A percentile compares a stretch with the other conserved stretches of the same genome.
These are phyloP conservation scores for Conticribra guillardii DNA, from an alignment of 108 stramenopile species.

Conservation along the genomic window DNA sequence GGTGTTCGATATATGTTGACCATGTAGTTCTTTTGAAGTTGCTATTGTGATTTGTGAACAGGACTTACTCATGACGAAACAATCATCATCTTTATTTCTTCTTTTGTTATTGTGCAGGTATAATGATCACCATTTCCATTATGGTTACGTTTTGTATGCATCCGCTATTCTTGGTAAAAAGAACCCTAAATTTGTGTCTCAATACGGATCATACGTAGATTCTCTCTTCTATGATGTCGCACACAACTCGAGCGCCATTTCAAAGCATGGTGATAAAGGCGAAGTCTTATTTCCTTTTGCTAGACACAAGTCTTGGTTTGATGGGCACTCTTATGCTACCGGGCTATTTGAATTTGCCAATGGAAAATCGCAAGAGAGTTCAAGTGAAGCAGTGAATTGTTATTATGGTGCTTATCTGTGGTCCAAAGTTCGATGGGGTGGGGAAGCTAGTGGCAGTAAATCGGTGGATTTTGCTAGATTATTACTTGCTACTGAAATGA, in stretches of 20 bases:
- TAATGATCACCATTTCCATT: conserved; percentile 84
- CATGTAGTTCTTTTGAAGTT: too few species aligned
- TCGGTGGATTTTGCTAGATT: conserved; percentile 72
- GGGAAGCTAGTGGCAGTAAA: conserved; percentile 47
- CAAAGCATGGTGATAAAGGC: conserved; percentile 22
- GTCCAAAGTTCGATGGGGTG: conserved; percentile 75
- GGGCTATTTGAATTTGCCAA: conserved; percentile 87
- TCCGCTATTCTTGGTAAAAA: conserved; percentile 71
- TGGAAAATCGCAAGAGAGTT: conserved; percentile 97
- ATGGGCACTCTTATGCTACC: conserved; percentile 88
- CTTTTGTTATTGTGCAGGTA: conserved; percentile 2
- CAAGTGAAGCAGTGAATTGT: conserved; percentile 96
- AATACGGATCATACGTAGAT: conserved; percentile 74
- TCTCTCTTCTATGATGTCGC: conserved; percentile 81
- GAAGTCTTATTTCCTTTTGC: conserved; percentile 76
- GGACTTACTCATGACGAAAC: too few species aligned
- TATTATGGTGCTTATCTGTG: conserved; percentile 94
- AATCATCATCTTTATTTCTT: too few species aligned
- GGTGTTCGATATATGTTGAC: too few species aligned
- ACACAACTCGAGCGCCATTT: conserved; percentile 59
- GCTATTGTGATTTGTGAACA: too few species aligned
- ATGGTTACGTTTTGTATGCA: conserved; percentile 73
- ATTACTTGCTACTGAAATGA: conserved; percentile 86
- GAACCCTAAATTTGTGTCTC: conserved; percentile 63
- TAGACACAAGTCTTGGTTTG: conserved; percentile 87